Conservation (phyloP, 352 stramenopile species). For the Globisporangium radiosum region DNA sequence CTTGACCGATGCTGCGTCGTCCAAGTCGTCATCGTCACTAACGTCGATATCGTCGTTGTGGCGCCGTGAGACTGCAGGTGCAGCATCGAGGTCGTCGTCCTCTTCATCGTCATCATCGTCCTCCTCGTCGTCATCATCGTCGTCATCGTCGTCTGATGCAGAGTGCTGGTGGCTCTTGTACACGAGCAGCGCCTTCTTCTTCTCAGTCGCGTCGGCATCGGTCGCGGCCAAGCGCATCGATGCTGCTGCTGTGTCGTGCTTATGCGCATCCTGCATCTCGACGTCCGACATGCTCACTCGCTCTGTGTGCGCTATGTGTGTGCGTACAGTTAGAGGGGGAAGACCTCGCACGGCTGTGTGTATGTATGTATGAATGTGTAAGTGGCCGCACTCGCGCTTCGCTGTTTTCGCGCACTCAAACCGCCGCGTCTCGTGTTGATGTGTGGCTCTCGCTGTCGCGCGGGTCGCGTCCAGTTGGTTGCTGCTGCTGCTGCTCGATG, state of each 20-base stretch:
- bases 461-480: too few relatives aligned
- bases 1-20: conserved; percentile 6
- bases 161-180: conserved; percentile 71
- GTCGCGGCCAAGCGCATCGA: conserved; percentile 7
- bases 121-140: conserved; percentile 33
- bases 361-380: neutral
- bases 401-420: neutral
- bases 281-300: neutral
- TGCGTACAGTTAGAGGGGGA: too few relatives aligned
- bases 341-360: neutral
- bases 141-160: conserved; percentile 49
- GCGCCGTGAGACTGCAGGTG: neutral
- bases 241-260: neutral
- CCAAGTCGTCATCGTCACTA: conserved; percentile 15
- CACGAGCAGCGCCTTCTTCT: conserved; percentile 74
- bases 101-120: conserved; percentile 14
- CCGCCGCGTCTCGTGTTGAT: neutral
- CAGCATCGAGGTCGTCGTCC: conserved; percentile 17
- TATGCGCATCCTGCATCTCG: neutral
- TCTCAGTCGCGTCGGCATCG: conserved; percentile 31
- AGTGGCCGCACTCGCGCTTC: neutral
- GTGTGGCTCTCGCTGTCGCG: neutral
- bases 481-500: neutral
- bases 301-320: neutral
- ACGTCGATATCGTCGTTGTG: neutral